A percentile compares a stretch with the other conserved stretches of the same genome.
These are phyloP conservation scores for Discostella pseudostelligera DNA, from an alignment of 108 stramenopile species.

Conservation along the genomic window DNA sequence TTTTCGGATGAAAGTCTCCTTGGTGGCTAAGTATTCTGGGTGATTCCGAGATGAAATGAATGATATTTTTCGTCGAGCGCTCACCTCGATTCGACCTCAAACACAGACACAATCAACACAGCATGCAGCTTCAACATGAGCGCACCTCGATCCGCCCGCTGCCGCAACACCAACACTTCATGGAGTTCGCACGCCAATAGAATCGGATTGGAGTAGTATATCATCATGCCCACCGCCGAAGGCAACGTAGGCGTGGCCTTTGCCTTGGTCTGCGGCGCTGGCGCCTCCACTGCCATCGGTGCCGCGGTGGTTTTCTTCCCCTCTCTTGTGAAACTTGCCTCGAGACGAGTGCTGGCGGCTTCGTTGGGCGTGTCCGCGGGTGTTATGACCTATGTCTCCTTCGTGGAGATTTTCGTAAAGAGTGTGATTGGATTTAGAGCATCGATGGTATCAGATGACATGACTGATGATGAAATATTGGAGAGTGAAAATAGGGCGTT, in stretches of 20 bases:
- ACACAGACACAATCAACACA: too few relatives aligned
- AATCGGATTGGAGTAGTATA: too few relatives aligned
- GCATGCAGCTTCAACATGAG: too few relatives aligned
- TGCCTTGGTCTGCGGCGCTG: conserved; percentile 48
- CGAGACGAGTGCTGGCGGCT: conserved; percentile 54
- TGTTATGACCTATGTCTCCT: conserved; percentile 84
- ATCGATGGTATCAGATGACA: conserved; percentile 4
- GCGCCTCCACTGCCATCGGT: conserved; percentile 60
- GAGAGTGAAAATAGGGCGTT: conserved; percentile 34
- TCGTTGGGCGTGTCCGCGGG: conserved; percentile 69
- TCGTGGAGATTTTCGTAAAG: conserved; percentile 79
- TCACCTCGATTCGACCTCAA: too few relatives aligned
- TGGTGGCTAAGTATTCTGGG: too few relatives aligned
- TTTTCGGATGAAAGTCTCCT: too few relatives aligned
- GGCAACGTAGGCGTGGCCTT: conserved; percentile 53
- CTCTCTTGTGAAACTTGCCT: conserved; percentile 53
- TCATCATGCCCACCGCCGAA: conserved; percentile 2
- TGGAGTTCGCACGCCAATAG: too few relatives aligned
- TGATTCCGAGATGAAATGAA: too few relatives aligned
- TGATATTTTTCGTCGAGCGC: too few relatives aligned
- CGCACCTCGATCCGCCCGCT: too few relatives aligned
- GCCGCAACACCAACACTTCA: too few relatives aligned
- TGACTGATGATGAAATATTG: conserved; percentile 19
- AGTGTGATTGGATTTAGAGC: conserved; percentile 37
- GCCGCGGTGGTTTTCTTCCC: conserved; percentile 68